Conservation (phyloP, 2,329 filamentous ascomycete genomes). For the Neopestalotiopsis sp. region DNA sequence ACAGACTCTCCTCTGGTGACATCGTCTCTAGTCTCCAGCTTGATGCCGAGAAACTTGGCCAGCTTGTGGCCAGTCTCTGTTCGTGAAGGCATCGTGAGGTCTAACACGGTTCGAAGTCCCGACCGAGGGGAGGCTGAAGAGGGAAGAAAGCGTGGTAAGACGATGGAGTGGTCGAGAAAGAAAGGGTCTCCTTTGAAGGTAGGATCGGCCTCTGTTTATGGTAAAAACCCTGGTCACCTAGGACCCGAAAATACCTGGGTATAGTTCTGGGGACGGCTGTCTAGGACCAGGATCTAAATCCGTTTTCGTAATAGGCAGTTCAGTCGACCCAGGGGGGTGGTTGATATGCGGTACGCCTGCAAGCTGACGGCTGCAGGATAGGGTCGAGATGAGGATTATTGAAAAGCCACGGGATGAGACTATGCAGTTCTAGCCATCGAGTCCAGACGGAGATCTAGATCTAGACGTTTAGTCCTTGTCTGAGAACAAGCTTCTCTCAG, state of each 20-base stretch:
- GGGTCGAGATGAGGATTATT: conserved; percentile 9
- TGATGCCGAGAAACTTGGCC: conserved; percentile 83
- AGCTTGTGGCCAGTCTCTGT: conserved; percentile 72
- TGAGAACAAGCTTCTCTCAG: conserved; percentile 4
- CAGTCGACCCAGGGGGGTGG: conserved; percentile 16
- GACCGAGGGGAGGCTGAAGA: background rate
- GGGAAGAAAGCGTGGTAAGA: background rate
- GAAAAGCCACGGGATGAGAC: conserved; percentile 12
- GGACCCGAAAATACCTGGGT: conserved; percentile 11
- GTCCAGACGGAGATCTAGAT: background rate
- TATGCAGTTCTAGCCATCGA: conserved; percentile 10
- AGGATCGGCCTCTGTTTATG: conserved; percentile 13
- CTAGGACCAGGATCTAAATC: conserved; percentile 13
- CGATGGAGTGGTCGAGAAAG: background rate
- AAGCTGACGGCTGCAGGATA: conserved; percentile 10
- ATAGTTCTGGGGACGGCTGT: background rate
- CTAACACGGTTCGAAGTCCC: background rate
- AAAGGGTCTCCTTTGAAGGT: conserved; percentile 3
- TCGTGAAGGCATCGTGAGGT: conserved; percentile 40
- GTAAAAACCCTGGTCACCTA: conserved; percentile 8
- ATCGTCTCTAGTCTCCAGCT: conserved; percentile 68
- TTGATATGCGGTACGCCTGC: conserved; percentile 17
- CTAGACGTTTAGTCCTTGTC: background rate
- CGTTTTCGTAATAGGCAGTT: conserved; percentile 14
- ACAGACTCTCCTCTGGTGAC: conserved; percentile 80